Evolutionary conservation across 345 rosid species (phyloP), one percentile per base, ranked within the genome.

Genomic region (Salix udensis): DNA sequence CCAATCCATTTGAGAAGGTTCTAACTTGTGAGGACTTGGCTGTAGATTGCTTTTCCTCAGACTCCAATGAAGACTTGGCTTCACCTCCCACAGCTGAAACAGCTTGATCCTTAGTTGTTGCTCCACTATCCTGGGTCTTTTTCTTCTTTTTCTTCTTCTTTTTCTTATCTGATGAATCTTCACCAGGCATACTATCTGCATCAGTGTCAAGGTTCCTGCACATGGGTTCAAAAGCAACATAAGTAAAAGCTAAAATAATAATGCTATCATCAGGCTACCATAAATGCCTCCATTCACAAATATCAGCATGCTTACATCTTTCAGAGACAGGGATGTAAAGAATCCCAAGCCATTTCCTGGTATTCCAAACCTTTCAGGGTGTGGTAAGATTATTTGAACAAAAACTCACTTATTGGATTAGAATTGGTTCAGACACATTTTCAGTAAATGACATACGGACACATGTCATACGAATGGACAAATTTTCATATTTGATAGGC

Each of bases 1-100:
- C 86, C 79, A 96, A 86, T 58, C 99, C 99, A 80, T 94, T 94
- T 7, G 95, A 80, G 79, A 86, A 92, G 68, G 93, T 88, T 81
- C 97, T 88, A 74, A 77, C 82, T 72, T 88, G 90, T 66, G 93
- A 90, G 67, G 94, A 76, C 77, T 90, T 91, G 75, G 74, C 71
- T 58, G 81, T 79, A 72, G 80, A 67, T 77, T 82, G 74, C 31
- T 79, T 84, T 75, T 78, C 83, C 55, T 80, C 82, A 19, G 85
- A 74, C 66, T 70, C 77, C 71, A 65, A 28, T 52, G 82, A 24
- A 19, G 90, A 62, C 60, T 74, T 81, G 10, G 48, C 73, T 80
- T 88, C 80, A 68, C 81, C 81, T 75, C 40, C 82, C 65, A 13
- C 61, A 50, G 73, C 74, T 74, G 88, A 70, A 83, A 64, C 74